A percentile compares a stretch with the other conserved stretches of the same genome.
Evolutionary conservation across 257 asterid species (phyloP).

Genomic region (Parsonsia alboflavescens): DNA sequence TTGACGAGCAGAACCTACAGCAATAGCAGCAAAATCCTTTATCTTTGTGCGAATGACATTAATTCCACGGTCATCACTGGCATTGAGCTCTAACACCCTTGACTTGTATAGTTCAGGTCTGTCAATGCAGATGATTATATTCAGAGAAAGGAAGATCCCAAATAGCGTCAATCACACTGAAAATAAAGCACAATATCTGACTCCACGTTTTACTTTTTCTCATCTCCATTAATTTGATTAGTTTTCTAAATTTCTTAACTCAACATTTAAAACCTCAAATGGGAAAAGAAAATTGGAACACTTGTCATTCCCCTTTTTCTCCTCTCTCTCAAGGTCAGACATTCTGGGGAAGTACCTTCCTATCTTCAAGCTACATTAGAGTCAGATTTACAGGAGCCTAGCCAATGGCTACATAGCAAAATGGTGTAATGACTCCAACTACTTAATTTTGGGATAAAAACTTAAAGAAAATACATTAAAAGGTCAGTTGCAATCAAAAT

Average conservation of each 20-base stretch:
- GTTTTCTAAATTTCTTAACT: background rate
- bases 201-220: background rate
- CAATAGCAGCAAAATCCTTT: slow-evolving; percentile 89
- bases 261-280: background rate
- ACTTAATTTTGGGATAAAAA: too few relatives aligned
- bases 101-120: slow-evolving; percentile 91
- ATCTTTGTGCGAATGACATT: slow-evolving; percentile 98
- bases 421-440: background rate
- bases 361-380: background rate
- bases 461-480: too few relatives aligned
- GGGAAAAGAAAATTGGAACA: background rate
- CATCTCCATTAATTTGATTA: background rate
- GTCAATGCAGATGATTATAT: slow-evolving; percentile 8
- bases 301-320: background rate
- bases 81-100: slow-evolving; percentile 95
- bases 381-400: background rate
- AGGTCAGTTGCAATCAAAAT: background rate
- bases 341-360: background rate
- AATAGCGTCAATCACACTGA: background rate
- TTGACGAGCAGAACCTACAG: slow-evolving; percentile 73
- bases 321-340: background rate
- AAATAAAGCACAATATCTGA: background rate
- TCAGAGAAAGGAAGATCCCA: background rate
- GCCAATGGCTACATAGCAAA: background rate
- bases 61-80: slow-evolving; percentile 98